Percentiles rank a stretch among this genome's conserved stretches.
Evolutionary conservation across 208 protist genomes (phyloP).

Genomic region (Crithidia mellificae): DNA sequence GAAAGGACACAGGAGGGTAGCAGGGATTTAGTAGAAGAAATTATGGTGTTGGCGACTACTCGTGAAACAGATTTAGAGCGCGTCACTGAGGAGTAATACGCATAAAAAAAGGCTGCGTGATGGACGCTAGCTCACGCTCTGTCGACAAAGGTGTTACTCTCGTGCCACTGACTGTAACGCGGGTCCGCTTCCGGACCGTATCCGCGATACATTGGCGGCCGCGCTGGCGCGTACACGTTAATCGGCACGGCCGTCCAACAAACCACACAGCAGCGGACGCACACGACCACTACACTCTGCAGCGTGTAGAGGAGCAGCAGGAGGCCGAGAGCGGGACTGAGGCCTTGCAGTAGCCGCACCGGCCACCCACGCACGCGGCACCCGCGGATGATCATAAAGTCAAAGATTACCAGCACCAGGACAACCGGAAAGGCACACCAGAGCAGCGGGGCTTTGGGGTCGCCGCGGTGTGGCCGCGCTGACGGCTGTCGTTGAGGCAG

Average conservation of each 20-base stretch:
- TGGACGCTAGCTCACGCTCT: too few relatives aligned
- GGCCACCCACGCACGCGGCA: constrained; percentile 10
- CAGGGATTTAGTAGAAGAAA: too few relatives aligned
- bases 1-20: too few relatives aligned
- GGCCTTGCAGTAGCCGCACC: constrained; percentile 11
- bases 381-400: constrained; percentile 7
- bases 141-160: too few relatives aligned
- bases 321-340: constrained; percentile 13
- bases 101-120: too few relatives aligned
- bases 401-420: constrained; percentile 6
- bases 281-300: constrained; percentile 12
- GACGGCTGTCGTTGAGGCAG: background rate
- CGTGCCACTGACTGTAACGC: background rate
- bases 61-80: too few relatives aligned
- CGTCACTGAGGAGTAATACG: too few relatives aligned
- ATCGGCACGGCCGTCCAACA: constrained; percentile 7
- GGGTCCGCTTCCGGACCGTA: background rate
- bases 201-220: background rate
- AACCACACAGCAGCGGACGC: background rate
- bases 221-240: background rate
- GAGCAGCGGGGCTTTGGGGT: constrained; percentile 13
- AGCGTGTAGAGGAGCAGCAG: constrained; percentile 8
- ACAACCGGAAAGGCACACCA: constrained; percentile 16
- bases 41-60: too few relatives aligned
- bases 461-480: constrained; percentile 1